phyloP scores from a whole-genome alignment of 2,329 filamentous ascomycete genomes.

The Penicillium sp. region DNA sequence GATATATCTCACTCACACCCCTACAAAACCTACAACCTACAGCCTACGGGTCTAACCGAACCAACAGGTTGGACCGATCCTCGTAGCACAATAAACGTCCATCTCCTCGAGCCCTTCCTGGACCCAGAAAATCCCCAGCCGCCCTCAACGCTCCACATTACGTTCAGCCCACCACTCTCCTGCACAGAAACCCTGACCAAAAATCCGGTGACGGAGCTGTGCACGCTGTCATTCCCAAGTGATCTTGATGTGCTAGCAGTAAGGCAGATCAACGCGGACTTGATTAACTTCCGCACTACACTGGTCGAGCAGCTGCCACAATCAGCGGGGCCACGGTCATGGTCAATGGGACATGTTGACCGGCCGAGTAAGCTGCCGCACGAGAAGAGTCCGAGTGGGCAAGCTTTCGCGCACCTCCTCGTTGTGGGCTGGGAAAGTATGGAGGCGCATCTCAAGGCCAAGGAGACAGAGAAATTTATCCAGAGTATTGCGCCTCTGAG shows the following conservation, averaged over 20 bases:
- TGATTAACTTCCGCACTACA: constrained; percentile 41
- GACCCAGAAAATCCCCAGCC: constrained; percentile 20
- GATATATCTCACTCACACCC: background rate
- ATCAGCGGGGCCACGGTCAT: constrained; percentile 30
- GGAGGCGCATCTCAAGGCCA: constrained; percentile 50
- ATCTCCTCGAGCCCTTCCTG: constrained; percentile 27
- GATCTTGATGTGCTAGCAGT: constrained; percentile 31
- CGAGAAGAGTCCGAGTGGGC: constrained; percentile 41
- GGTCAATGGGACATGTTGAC: constrained; percentile 40
- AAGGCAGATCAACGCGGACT: constrained; percentile 31
- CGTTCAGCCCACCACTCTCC: constrained; percentile 31
- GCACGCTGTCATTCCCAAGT: constrained; percentile 46
- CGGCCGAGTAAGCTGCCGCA: constrained; percentile 33
- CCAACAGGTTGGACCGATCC: constrained; percentile 37
- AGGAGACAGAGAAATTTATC: constrained; percentile 48
- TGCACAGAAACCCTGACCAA: constrained; percentile 32
- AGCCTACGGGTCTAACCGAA: background rate
- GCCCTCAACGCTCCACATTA: constrained; percentile 30
- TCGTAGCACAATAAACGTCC: constrained; percentile 23
- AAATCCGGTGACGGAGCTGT: constrained; percentile 53
- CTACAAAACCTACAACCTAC: background rate
- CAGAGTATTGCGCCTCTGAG: constrained; percentile 44
- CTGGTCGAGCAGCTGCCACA: constrained; percentile 33
- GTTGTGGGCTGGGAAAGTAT: constrained; percentile 55
- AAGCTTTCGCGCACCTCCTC: constrained; percentile 46